Evolutionary conservation across 225 moss, liverwort and hornwort genomes (phyloP), one percentile per base, ranked within the genome.

Genomic region (Lunularia cruciata): DNA sequence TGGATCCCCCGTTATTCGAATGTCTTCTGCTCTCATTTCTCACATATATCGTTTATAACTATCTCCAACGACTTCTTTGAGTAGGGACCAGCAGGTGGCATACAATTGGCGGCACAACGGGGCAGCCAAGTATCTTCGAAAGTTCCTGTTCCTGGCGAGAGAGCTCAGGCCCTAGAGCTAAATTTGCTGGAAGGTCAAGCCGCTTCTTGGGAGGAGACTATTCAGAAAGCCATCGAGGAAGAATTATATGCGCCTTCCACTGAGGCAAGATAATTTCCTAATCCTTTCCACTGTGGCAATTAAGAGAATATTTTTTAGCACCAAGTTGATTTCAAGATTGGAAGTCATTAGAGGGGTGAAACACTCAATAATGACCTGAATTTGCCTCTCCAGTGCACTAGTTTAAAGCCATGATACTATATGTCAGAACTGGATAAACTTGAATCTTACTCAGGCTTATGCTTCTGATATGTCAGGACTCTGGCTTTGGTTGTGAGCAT

Each of bases 401-500:
- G n/a, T n/a, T n/a, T n/a, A n/a, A n/a, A n/a, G n/a, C n/a, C n/a
- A n/a, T n/a, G n/a, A n/a, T n/a, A n/a, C n/a, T n/a, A n/a, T n/a
- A n/a, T n/a, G n/a, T n/a, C n/a, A n/a, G n/a, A n/a, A n/a, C n/a
- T n/a, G n/a, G n/a, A n/a, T n/a, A n/a, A n/a, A n/a, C n/a, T n/a
- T n/a, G n/a, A n/a, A n/a, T n/a, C n/a, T n/a, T n/a, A n/a, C n/a
- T n/a, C n/a, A n/a, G n/a, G n/a, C n/a, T n/a, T n/a, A n/a, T n/a
- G n/a, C 20, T 42, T 27, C 4, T n/a, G n/a, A n/a, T n/a, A n/a
- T 32, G 25, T 47, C 72, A 89, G 89, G 88, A 87, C 57, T 63
- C 86, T 20, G 86, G 86, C 49, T 65, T 80, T 78, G 90, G 84
- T 51, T 83, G 84, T 72, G 86, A 88, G 81, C 82, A 88, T 80